Evolutionary conservation across 352 stramenopile species (phyloP).

Genomic region (Elongisporangium senticosum): DNA sequence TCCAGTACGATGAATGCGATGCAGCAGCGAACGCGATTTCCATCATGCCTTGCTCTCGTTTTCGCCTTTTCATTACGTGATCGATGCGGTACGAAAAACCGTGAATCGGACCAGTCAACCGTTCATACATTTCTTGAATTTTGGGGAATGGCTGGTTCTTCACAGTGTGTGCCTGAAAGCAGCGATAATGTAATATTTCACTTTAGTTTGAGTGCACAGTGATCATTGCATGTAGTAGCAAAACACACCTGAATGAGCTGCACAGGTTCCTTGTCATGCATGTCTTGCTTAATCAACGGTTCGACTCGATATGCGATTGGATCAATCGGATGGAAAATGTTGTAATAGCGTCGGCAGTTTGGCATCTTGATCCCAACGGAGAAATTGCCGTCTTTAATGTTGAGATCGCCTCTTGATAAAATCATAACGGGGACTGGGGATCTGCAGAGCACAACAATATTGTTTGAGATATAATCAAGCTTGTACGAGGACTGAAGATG

Average conservation of each 20-base stretch:
- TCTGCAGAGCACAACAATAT: conserved; percentile 16
- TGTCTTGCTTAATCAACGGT: conserved; percentile 85
- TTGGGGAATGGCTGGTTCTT: conserved; percentile 63
- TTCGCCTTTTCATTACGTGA: conserved; percentile 70
- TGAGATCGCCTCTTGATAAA: conserved; percentile 71
- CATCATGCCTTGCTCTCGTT: conserved; percentile 82
- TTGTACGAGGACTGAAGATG: not conserved
- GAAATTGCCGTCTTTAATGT: conserved; percentile 71
- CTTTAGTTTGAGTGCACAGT: not conserved
- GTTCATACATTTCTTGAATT: conserved; percentile 72
- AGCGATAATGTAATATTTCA: not conserved
- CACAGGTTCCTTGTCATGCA: conserved; percentile 81
- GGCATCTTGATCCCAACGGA: conserved; percentile 77
- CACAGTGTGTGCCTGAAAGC: conserved; percentile 48
- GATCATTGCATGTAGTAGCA: not conserved
- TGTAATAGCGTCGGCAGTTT: conserved; percentile 81
- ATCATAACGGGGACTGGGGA: conserved; percentile 83
- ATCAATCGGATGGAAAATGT: conserved; percentile 91
- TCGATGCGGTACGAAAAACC: conserved; percentile 78
- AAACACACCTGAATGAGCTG: conserved; percentile 64
- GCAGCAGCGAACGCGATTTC: conserved; percentile 76
- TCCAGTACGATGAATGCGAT: conserved; percentile 88
- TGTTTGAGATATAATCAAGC: conserved; percentile 3
- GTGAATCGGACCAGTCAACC: conserved; percentile 59
- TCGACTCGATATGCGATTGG: conserved; percentile 89